Conservation (phyloP, 2,329 filamentous ascomycete species). For the Rhytidhysteron rufulum region DNA sequence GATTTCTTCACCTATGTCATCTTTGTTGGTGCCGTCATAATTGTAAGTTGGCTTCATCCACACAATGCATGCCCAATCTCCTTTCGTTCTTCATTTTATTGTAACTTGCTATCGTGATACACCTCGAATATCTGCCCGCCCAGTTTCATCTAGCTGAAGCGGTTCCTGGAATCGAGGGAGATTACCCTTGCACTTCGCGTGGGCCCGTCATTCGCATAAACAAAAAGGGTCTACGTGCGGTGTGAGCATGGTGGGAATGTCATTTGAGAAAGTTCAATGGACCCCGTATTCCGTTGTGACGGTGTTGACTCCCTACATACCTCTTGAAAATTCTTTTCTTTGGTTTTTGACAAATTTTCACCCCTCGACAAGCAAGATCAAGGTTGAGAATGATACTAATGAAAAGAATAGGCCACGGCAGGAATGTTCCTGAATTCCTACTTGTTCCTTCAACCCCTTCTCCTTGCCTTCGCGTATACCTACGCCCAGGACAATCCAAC, state of each 20-base stretch:
- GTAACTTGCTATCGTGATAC: constrained; percentile 11
- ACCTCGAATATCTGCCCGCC: constrained; percentile 60
- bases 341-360: too few relatives aligned
- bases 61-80: too few relatives aligned
- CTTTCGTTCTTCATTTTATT: constrained; percentile 12
- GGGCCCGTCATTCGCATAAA: constrained; percentile 51
- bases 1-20: constrained; percentile 77
- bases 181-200: constrained; percentile 48
- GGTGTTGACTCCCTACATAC: constrained; percentile 65
- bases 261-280: constrained; percentile 52
- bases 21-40: constrained; percentile 67
- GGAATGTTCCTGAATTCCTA: constrained; percentile 49
- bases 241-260: constrained; percentile 51
- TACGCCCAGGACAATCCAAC: constrained; percentile 81
- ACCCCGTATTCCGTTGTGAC: constrained; percentile 53
- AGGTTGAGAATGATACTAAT: constrained; percentile 22
- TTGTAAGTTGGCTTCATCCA: constrained; percentile 71
- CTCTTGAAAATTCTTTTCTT: constrained; percentile 2
- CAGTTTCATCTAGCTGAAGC: constrained; percentile 49
- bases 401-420: constrained; percentile 48
- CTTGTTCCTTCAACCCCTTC: constrained; percentile 58
- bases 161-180: constrained; percentile 55
- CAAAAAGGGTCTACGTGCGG: constrained; percentile 42
- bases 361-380: too few relatives aligned
- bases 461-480: constrained; percentile 79